Conservation (phyloP, 1,284 basidiomycete species). For the Heterobasidion occidentale region DNA sequence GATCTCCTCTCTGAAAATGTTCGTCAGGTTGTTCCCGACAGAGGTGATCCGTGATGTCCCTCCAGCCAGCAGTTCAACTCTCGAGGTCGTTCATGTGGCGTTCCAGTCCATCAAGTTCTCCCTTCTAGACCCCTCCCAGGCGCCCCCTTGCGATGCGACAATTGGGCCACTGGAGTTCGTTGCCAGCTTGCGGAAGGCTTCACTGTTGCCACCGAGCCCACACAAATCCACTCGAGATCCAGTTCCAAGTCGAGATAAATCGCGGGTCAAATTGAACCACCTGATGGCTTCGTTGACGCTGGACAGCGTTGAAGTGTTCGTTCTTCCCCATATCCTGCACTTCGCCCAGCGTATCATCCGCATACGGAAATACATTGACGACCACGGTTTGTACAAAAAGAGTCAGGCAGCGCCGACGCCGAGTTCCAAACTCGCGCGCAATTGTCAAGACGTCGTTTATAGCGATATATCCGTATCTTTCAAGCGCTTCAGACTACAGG, state of each 20-base stretch:
- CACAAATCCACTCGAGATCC: slow-evolving; percentile 14
- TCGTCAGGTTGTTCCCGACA: slow-evolving; percentile 17
- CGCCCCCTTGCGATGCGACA: slow-evolving; percentile 13
- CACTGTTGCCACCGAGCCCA: slow-evolving; percentile 11
- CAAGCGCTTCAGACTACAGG: slow-evolving; percentile 39
- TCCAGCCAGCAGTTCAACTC: neutral
- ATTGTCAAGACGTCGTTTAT: slow-evolving; percentile 1
- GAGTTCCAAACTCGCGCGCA: neutral
- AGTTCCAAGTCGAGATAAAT: slow-evolving; percentile 12
- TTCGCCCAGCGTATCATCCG: slow-evolving; percentile 55
- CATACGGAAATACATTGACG: slow-evolving; percentile 21
- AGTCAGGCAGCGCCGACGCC: neutral
- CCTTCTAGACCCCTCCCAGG: slow-evolving; percentile 7
- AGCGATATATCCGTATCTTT: slow-evolving; percentile 27
- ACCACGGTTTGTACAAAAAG: neutral
- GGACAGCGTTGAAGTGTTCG: slow-evolving; percentile 36
- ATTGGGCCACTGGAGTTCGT: slow-evolving; percentile 11
- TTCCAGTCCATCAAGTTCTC: slow-evolving; percentile 4
- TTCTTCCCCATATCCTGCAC: slow-evolving; percentile 54
- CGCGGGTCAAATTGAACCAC: slow-evolving; percentile 25
- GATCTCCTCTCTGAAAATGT: slow-evolving; percentile 12
- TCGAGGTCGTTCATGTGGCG: neutral
- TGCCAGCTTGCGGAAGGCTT: slow-evolving; percentile 11
- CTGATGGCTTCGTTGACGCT: slow-evolving; percentile 30
- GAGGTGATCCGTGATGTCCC: neutral